phyloP scores from a whole-genome alignment of 1,284 basidiomycete genomes.

The Rhodotorula mucilaginosa region DNA sequence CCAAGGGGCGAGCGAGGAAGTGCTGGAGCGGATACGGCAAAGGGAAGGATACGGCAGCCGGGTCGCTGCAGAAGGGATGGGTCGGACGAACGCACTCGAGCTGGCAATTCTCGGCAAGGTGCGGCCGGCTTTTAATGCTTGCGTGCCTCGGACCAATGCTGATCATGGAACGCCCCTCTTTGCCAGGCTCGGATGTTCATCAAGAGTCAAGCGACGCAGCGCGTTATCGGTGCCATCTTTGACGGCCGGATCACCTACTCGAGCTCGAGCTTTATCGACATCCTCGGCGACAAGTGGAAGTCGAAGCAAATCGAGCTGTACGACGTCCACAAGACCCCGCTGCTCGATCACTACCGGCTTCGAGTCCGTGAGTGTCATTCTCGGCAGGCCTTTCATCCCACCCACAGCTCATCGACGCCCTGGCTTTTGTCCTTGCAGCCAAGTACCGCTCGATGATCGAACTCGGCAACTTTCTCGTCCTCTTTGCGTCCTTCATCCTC shows the following conservation, averaged over 20 bases:
- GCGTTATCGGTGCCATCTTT: slow-evolving; percentile 44
- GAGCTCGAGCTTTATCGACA: slow-evolving; percentile 43
- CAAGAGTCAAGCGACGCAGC: slow-evolving; percentile 39
- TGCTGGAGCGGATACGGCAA: slow-evolving; percentile 31
- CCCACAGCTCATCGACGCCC: not conserved
- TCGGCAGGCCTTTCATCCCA: not conserved
- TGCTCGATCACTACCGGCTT: slow-evolving; percentile 52
- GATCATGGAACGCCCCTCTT: too few relatives aligned
- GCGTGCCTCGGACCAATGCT: not conserved
- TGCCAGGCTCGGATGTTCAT: slow-evolving; percentile 26
- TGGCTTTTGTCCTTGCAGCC: slow-evolving; percentile 1
- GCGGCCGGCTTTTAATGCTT: not conserved
- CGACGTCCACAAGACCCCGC: slow-evolving; percentile 48
- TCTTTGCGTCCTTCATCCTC: slow-evolving; percentile 49
- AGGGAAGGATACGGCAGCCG: slow-evolving; percentile 32
- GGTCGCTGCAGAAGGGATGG: slow-evolving; percentile 24
- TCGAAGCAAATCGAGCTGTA: slow-evolving; percentile 50
- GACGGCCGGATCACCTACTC: slow-evolving; percentile 45
- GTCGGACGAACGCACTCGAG: slow-evolving; percentile 41
- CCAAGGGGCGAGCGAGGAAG: slow-evolving; percentile 43
- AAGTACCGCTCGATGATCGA: slow-evolving; percentile 40
- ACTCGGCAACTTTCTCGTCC: slow-evolving; percentile 44
- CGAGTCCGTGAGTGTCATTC: slow-evolving; percentile 41
- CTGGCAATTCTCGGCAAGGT: slow-evolving; percentile 38
- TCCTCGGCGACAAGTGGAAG: slow-evolving; percentile 51